Base-by-base conservation (phyloP, 306 rosid genomes). In the Parietaria judaica region DNA sequence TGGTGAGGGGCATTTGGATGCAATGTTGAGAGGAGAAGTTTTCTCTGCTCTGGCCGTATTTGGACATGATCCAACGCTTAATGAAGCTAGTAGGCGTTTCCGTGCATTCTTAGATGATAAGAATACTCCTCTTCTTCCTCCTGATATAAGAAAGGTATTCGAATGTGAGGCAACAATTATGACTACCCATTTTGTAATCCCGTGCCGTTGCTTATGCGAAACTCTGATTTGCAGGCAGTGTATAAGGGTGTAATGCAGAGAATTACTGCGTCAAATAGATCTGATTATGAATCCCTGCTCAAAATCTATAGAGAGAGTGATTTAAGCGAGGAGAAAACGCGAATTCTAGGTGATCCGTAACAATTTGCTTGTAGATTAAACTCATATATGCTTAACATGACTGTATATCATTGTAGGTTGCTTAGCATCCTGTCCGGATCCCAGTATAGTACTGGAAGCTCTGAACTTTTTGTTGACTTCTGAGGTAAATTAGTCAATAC, bases 11-110 rank as follows among this genome's bases (percentile, higher is more conserved):
- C 80, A 81, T 75, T 78, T 86, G 54, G 90, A 92, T 79, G 84
- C 95, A 31, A 80, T 88, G 98, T 79, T 92, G 82, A 88, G 98
- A 72, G 98, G 98, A 79, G 95, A 88, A 71, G 36, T 92, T 74
- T 82, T 92, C 90, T 68, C 83, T 56, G 87, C 85, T 60, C 96
- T 92, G 64, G 85, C 94, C 49, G 45, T 43, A 56, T 80, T 77
- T 55, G 95, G 98, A 66, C 88, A 88, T 52, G 90, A 80, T 14
- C 79, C 14, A 37, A 92, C 98, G 38, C 78, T 88, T 31, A 74
- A 79, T 68, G 96, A 92, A 84, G 98, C 84, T 47, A 84, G 44
- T 70, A 88, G 67, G 81, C 86, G 96, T 39, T 92, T 76, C 66
- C 80, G 72, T 61, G 85, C 85, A 59, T 92, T 88, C 79, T 74